Conservation (phyloP, 2,329 filamentous ascomycete genomes). For the Furcasterigmium sp. region DNA sequence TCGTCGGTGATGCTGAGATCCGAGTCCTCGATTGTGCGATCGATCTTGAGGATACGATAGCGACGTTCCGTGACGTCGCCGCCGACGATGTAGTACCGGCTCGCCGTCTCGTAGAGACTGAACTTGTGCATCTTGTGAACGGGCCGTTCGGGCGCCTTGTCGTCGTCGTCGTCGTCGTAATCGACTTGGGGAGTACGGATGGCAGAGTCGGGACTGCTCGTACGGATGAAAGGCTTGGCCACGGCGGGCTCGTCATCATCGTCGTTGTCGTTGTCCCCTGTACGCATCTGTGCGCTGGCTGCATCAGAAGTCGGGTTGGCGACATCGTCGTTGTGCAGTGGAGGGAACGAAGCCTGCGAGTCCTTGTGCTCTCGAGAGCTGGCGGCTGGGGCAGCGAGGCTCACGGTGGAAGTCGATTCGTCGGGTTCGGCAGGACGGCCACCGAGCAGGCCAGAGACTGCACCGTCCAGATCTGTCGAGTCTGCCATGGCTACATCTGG, state of each 20-base stretch:
- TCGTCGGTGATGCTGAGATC: slow-evolving; percentile 87
- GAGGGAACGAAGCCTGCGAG: slow-evolving; percentile 23
- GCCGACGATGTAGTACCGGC: slow-evolving; percentile 89
- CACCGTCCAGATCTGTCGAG: neutral
- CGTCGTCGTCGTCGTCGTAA: slow-evolving; percentile 13
- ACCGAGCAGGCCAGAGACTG: neutral
- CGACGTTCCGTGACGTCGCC: slow-evolving; percentile 83
- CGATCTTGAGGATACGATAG: slow-evolving; percentile 91
- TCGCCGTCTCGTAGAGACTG: slow-evolving; percentile 93
- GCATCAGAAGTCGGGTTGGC: slow-evolving; percentile 18
- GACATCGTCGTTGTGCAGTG: slow-evolving; percentile 29
- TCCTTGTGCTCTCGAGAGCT: neutral
- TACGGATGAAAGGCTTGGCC: slow-evolving; percentile 52
- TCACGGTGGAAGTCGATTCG: neutral
- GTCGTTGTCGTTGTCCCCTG: slow-evolving; percentile 35
- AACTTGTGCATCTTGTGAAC: slow-evolving; percentile 85
- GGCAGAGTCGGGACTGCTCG: slow-evolving; percentile 44
- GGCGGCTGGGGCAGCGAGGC: neutral
- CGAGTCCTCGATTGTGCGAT: slow-evolving; percentile 73
- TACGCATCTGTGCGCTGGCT: slow-evolving; percentile 9
- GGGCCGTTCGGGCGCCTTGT: slow-evolving; percentile 27
- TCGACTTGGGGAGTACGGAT: slow-evolving; percentile 22
- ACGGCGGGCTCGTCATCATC: slow-evolving; percentile 55
- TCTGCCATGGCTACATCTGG: too few relatives aligned
- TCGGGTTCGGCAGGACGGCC: neutral